These are phyloP conservation scores for Avena eriantha DNA, from an alignment of 176 grass and related monocot genomes.

Conservation along the genomic window DNA sequence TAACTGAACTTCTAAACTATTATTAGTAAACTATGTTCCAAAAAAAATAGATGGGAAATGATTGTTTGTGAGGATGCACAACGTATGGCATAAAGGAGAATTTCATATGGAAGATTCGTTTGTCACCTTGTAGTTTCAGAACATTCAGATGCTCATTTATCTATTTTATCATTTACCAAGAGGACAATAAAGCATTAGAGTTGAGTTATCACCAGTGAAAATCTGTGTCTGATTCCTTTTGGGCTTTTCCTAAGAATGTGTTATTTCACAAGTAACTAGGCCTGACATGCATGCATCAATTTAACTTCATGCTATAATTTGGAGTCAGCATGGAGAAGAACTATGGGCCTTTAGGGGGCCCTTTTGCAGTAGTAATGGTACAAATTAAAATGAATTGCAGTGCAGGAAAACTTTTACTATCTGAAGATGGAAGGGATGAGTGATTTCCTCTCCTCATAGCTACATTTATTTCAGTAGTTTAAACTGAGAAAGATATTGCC, in stretches of 20 bases:
- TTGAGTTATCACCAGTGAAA: conserved; percentile 2
- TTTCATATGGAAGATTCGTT: background rate
- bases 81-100: background rate
- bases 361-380: background rate
- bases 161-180: background rate
- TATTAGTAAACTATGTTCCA: background rate
- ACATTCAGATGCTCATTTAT: background rate
- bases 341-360: background rate
- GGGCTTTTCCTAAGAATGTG: background rate
- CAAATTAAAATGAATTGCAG: background rate
- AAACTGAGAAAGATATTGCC: background rate
- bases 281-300: background rate
- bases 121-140: background rate
- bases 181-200: background rate
- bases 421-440: background rate
- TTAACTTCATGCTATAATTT: background rate
- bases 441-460: conserved; percentile 17
- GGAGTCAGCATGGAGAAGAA: conserved; percentile 10
- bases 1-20: background rate
- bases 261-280: background rate
- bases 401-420: background rate
- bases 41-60: background rate
- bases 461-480: conserved; percentile 23
- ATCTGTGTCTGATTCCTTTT: background rate
- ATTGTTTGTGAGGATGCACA: background rate